Conservation (phyloP, 1,139 yeast species). For the Blastobotrys serpentis region DNA sequence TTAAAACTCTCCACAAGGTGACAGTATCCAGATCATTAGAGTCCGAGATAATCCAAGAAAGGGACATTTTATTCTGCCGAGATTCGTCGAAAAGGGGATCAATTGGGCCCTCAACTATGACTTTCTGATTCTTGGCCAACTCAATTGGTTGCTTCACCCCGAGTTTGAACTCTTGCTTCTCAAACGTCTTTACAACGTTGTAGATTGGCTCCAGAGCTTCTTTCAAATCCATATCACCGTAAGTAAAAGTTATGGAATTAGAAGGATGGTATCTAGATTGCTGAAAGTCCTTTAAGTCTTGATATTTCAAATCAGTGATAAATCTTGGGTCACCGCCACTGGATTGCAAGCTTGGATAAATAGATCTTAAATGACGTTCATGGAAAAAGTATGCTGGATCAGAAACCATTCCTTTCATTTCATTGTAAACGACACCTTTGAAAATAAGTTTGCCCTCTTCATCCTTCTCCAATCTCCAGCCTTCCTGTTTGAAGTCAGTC, state of each 20-base stretch:
- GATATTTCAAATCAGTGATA: constrained; percentile 71
- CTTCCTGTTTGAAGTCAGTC: constrained; percentile 91
- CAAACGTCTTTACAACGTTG: constrained; percentile 53
- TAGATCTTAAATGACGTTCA: constrained; percentile 79
- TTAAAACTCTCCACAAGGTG: constrained; percentile 70
- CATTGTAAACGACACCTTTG: constrained; percentile 96
- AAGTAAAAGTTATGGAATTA: constrained; percentile 81
- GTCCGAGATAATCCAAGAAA: constrained; percentile 84
- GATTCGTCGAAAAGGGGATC: constrained; percentile 77
- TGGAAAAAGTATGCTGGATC: constrained; percentile 84
- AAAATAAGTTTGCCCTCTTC: constrained; percentile 59
- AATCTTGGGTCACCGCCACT: constrained; percentile 92
- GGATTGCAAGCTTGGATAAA: constrained; percentile 80
- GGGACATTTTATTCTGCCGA: constrained; percentile 72
- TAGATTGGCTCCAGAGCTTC: constrained; percentile 62
- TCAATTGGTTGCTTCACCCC: constrained; percentile 46
- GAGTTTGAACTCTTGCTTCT: constrained; percentile 22
- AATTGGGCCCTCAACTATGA: constrained; percentile 65
- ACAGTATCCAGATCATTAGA: constrained; percentile 69
- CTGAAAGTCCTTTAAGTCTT: constrained; percentile 77
- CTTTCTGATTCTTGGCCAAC: constrained; percentile 39
- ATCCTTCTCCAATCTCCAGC: constrained; percentile 95
- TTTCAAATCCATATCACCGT: constrained; percentile 70
- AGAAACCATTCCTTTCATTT: constrained; percentile 97
- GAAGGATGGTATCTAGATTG: constrained; percentile 79